Percentiles rank a stretch among this genome's conserved stretches.
These are phyloP conservation scores for Blastocystis sp. DNA, from an alignment of 352 stramenopile species.

Conservation along the genomic window DNA sequence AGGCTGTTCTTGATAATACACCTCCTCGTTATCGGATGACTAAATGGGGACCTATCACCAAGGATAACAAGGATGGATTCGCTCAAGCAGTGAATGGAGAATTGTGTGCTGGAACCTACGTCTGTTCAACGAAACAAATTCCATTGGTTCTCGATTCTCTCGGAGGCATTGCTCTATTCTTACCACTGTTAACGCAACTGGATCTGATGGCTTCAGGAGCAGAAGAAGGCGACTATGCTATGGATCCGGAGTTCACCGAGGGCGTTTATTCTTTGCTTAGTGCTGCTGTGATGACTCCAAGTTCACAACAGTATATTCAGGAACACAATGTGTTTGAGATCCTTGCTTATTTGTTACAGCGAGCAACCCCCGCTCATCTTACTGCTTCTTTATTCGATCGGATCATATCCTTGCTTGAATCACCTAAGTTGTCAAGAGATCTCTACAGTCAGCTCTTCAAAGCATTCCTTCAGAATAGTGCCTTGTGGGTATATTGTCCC, in stretches of 20 bases:
- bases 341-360: slow-evolving; percentile 46
- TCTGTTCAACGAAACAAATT: slow-evolving; percentile 60
- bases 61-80: neutral
- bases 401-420: neutral
- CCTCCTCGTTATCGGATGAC: neutral
- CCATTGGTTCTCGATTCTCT: slow-evolving; percentile 35
- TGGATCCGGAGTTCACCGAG: neutral
- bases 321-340: slow-evolving; percentile 46
- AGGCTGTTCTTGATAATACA: slow-evolving; percentile 37
- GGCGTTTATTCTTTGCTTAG: neutral
- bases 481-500: slow-evolving; percentile 17
- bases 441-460: slow-evolving; percentile 45
- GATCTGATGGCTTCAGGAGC: slow-evolving; percentile 16
- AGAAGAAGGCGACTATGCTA: neutral
- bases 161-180: slow-evolving; percentile 28
- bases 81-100: slow-evolving; percentile 5
- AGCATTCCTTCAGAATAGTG: slow-evolving; percentile 16
- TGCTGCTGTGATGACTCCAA: neutral
- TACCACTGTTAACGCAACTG: slow-evolving; percentile 50
- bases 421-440: neutral
- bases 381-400: neutral
- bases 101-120: neutral
- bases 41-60: neutral
- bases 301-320: slow-evolving; percentile 25
- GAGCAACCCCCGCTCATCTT: neutral